Conservation (phyloP, 139 green algal genomes). For the Picochlorum sp. region DNA sequence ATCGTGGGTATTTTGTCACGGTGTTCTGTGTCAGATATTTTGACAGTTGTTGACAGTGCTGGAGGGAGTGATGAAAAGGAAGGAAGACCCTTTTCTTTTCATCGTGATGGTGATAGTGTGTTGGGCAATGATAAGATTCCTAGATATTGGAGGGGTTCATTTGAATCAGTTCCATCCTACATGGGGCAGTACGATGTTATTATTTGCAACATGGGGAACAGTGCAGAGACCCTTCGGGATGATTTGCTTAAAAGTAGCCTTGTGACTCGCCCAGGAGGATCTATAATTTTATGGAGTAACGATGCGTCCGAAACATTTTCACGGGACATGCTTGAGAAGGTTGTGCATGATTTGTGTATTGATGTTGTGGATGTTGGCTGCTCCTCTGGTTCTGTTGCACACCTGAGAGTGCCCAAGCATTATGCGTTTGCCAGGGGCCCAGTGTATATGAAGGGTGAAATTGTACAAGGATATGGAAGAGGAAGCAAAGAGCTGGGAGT, state of each 20-base stretch:
- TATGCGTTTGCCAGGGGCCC: conserved; percentile 24
- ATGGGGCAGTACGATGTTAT: conserved; percentile 49
- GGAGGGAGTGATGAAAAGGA: too few species aligned
- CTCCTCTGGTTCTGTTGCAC: background rate
- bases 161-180: conserved; percentile 53
- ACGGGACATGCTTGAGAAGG: background rate
- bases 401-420: conserved; percentile 28
- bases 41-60: too few species aligned
- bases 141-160: conserved; percentile 51
- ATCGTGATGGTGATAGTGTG: background rate
- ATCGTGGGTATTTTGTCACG: background rate
- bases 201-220: conserved; percentile 64
- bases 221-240: conserved; percentile 42
- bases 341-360: background rate
- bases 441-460: conserved; percentile 37
- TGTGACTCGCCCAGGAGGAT: conserved; percentile 39
- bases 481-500: conserved; percentile 81
- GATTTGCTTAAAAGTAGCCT: conserved; percentile 38
- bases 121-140: conserved; percentile 54
- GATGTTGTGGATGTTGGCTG: background rate
- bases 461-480: conserved; percentile 72
- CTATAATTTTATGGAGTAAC: conserved; percentile 34
- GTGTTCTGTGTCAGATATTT: background rate
- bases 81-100: too few species aligned
- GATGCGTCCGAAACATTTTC: conserved; percentile 22